Evolutionary conservation across 352 stramenopile species (phyloP).

Genomic region (Phytophthora macrochlamydospora): DNA sequence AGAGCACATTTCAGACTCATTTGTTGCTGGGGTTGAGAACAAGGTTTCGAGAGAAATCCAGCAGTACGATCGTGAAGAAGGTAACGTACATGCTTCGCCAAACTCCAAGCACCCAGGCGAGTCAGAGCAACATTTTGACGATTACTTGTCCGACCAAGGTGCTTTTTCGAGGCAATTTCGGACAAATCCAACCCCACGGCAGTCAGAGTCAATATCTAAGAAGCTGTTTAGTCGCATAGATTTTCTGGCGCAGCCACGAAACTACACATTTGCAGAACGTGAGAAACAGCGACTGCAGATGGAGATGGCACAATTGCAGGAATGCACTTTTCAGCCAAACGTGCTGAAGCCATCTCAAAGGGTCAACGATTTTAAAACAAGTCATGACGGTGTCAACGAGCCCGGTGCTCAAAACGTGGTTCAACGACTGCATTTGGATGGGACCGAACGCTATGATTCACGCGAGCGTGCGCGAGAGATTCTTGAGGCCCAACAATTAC

Average conservation of each 20-base stretch:
- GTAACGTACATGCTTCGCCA: too few relatives aligned
- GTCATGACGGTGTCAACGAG: slow-evolving; percentile 7
- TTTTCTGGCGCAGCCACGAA: slow-evolving; percentile 56
- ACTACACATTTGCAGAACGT: slow-evolving; percentile 57
- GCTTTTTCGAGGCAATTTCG: neutral
- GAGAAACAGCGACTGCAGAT: slow-evolving; percentile 64
- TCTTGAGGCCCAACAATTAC: slow-evolving; percentile 53
- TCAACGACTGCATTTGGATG: slow-evolving; percentile 69
- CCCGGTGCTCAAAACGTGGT: slow-evolving; percentile 40
- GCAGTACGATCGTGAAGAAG: neutral
- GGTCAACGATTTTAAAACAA: neutral
- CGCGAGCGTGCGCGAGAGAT: slow-evolving; percentile 53
- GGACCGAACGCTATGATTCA: slow-evolving; percentile 55
- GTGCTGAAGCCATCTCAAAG: slow-evolving; percentile 25
- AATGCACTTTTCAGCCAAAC: slow-evolving; percentile 77
- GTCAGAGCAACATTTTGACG: neutral
- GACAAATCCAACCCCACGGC: neutral
- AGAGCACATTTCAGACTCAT: slow-evolving; percentile 3
- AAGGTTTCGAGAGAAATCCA: slow-evolving; percentile 3
- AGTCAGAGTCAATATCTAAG: slow-evolving; percentile 3
- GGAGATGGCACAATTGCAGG: slow-evolving; percentile 63
- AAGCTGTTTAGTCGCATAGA: slow-evolving; percentile 41
- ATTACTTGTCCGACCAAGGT: neutral
- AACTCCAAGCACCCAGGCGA: neutral
- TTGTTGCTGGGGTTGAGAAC: neutral